A percentile compares a stretch with the other conserved stretches of the same genome.
Conservation (phyloP, 805 yeast species). For the Pichia gijzeniarum region DNA sequence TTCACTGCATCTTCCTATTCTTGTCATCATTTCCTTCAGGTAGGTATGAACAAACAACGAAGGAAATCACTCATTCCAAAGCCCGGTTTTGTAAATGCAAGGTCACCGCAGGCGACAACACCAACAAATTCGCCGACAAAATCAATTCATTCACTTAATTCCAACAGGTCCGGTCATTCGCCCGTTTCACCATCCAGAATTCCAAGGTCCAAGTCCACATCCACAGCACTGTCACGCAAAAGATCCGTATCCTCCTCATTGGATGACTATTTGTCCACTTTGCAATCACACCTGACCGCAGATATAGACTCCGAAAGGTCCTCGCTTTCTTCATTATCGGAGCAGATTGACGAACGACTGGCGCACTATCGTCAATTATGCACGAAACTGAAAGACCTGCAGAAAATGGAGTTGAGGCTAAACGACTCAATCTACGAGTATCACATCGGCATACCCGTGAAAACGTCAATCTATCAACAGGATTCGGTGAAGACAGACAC, state of each 20-base stretch:
- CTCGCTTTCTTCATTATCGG: neutral
- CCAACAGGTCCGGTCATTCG: neutral
- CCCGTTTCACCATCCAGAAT: neutral
- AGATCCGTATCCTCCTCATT: neutral
- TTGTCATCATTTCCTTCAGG: no score
- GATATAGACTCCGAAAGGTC: slow-evolving; percentile 6
- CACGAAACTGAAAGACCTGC: slow-evolving; percentile 1
- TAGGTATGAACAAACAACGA: neutral
- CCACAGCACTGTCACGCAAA: neutral
- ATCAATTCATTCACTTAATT: neutral
- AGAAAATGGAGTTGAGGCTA: neutral
- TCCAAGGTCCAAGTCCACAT: no score
- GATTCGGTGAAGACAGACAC: neutral
- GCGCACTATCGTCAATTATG: slow-evolving; percentile 1
- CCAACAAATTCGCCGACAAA: slow-evolving; percentile 6
- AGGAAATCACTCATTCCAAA: slow-evolving; percentile 8
- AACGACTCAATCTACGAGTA: slow-evolving; percentile 5
- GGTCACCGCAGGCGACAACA: slow-evolving; percentile 6
- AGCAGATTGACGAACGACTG: neutral
- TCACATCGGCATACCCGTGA: slow-evolving; percentile 5
- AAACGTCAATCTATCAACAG: neutral
- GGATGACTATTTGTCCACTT: slow-evolving; percentile 2
- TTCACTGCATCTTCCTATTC: no score
- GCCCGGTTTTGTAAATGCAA: slow-evolving; percentile 1
- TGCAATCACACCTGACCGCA: slow-evolving; percentile 2